Conservation (phyloP, 495 filamentous ascomycete genomes). For the Penicillium manginii region DNA sequence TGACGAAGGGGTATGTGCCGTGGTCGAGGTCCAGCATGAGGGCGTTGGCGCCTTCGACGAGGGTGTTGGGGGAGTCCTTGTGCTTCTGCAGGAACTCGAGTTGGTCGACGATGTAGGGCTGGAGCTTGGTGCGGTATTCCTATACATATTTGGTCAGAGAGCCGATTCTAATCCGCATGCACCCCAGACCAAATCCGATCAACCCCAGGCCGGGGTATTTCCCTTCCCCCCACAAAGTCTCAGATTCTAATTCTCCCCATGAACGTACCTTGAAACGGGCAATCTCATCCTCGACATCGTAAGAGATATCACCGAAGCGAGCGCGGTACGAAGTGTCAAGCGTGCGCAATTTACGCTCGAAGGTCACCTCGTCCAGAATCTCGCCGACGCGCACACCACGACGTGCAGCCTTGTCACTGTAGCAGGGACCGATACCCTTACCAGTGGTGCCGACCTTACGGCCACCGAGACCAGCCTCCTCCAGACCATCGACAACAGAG, state of each 20-base stretch:
- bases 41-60: conserved; percentile 91
- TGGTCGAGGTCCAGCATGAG: conserved; percentile 77
- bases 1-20: conserved; percentile 86
- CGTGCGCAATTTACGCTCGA: conserved; percentile 72
- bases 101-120: conserved; percentile 70
- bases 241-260: not conserved
- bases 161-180: not conserved
- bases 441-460: conserved; percentile 60
- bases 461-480: conserved; percentile 76
- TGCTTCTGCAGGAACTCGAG: conserved; percentile 51
- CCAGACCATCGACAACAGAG: conserved; percentile 77
- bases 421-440: conserved; percentile 78
- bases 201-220: conserved; percentile 1
- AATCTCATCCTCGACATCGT: conserved; percentile 84
- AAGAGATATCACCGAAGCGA: conserved; percentile 74
- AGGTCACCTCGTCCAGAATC: conserved; percentile 70
- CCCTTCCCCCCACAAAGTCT: not conserved
- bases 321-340: conserved; percentile 70
- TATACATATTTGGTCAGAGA: conserved; percentile 24
- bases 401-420: conserved; percentile 78
- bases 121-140: conserved; percentile 69
- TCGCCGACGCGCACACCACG: conserved; percentile 76
- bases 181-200: not conserved
- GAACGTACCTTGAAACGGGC: conserved; percentile 58
- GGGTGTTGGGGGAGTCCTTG: conserved; percentile 63